Conservation (phyloP, 2,329 filamentous ascomycete species). For the Penicillium sp. region DNA sequence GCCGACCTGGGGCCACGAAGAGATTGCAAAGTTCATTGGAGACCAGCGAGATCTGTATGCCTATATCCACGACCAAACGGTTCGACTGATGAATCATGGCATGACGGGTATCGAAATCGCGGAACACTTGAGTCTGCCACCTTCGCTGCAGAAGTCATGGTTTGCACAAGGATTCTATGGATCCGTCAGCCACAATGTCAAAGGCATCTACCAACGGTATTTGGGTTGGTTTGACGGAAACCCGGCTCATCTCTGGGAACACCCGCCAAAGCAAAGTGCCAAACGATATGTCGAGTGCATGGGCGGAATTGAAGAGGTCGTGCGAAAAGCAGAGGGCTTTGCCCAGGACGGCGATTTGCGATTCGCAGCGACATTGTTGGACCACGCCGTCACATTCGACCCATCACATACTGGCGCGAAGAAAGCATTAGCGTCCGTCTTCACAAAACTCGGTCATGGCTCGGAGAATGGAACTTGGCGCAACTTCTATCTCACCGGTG, state of each 20-base stretch:
- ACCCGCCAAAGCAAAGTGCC: slow-evolving; percentile 38
- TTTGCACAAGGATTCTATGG: slow-evolving; percentile 45
- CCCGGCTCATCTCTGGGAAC: slow-evolving; percentile 18
- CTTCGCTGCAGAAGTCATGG: slow-evolving; percentile 36
- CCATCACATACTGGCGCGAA: slow-evolving; percentile 28
- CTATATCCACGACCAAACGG: slow-evolving; percentile 50
- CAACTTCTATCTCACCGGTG: slow-evolving; percentile 47
- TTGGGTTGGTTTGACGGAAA: slow-evolving; percentile 34
- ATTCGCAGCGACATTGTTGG: slow-evolving; percentile 48
- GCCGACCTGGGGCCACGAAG: slow-evolving; percentile 47
- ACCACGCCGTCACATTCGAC: slow-evolving; percentile 42
- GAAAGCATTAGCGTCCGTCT: slow-evolving; percentile 39
- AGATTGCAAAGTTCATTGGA: slow-evolving; percentile 36
- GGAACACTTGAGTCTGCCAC: slow-evolving; percentile 43
- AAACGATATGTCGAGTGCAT: slow-evolving; percentile 46
- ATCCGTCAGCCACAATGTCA: slow-evolving; percentile 26
- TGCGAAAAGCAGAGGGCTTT: slow-evolving; percentile 34
- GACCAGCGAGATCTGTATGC: slow-evolving; percentile 50
- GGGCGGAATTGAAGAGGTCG: slow-evolving; percentile 43
- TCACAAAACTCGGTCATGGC: slow-evolving; percentile 44
- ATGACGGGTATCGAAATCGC: slow-evolving; percentile 47
- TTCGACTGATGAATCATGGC: slow-evolving; percentile 47
- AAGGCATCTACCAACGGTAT: slow-evolving; percentile 28
- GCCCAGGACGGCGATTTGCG: slow-evolving; percentile 40
- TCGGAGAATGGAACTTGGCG: slow-evolving; percentile 51